A percentile compares a stretch with the other conserved stretches of the same genome.
These are phyloP conservation scores for Fusarium goolgardi DNA, from an alignment of 2,329 filamentous ascomycete species.

Conservation along the genomic window DNA sequence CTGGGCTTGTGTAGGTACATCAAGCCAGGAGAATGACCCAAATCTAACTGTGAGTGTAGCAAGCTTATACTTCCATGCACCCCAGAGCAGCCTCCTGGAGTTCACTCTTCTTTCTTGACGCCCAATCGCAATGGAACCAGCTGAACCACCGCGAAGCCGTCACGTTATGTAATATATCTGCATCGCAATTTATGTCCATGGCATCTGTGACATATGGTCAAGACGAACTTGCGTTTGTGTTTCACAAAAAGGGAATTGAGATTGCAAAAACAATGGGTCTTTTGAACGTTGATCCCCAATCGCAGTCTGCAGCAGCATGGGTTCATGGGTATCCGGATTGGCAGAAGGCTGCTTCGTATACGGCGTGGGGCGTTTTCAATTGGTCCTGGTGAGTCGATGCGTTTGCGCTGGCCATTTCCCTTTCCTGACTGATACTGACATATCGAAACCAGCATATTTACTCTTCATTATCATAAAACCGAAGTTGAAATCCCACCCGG, in stretches of 20 bases:
- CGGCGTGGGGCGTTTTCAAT: not conserved
- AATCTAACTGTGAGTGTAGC: not conserved
- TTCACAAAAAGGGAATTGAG: not conserved
- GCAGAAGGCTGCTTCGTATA: constrained; percentile 5
- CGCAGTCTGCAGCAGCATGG: not conserved
- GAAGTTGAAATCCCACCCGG: not conserved
- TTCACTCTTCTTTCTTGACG: not conserved
- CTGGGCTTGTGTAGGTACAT: constrained; percentile 1
- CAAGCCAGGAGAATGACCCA: accelerated
- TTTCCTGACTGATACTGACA: not conserved
- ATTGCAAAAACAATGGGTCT: not conserved
- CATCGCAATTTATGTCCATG: not conserved
- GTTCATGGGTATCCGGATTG: not conserved
- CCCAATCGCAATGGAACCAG: not conserved
- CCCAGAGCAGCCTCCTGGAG: not conserved
- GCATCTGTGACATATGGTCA: not conserved
- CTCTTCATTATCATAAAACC: not conserved
- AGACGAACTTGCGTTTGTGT: not conserved
- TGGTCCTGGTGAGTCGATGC: not conserved
- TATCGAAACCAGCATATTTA: not conserved
- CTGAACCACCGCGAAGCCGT: not conserved
- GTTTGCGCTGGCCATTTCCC: accelerated
- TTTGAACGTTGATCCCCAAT: not conserved
- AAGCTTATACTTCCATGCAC: not conserved
- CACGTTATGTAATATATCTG: not conserved